phyloP scores from a whole-genome alignment of 352 stramenopile species.

The Globisporangium spiculum region DNA sequence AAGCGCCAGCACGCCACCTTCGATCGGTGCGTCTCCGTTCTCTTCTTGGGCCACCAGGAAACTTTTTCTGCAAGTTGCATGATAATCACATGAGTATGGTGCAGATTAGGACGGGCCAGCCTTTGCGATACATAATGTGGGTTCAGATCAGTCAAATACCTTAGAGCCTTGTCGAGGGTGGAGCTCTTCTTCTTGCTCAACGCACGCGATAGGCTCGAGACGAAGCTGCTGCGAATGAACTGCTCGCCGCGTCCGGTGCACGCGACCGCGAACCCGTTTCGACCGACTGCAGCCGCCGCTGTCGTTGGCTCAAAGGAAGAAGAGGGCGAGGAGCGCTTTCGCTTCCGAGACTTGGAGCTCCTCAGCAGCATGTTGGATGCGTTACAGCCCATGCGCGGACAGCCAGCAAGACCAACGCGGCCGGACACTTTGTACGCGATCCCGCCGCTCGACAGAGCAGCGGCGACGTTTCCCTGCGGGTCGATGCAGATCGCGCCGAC shows the following conservation, averaged over 20 bases:
- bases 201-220: conserved; percentile 26
- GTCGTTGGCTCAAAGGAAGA: neutral
- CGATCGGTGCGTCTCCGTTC: conserved; percentile 37
- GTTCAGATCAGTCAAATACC: neutral
- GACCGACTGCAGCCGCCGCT: conserved; percentile 1
- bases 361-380: conserved; percentile 29
- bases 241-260: conserved; percentile 69
- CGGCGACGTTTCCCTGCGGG: conserved; percentile 42
- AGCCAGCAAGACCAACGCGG: conserved; percentile 61
- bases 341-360: conserved; percentile 9
- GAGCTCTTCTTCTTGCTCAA: conserved; percentile 15
- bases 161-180: conserved; percentile 27
- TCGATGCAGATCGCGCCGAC: conserved; percentile 68
- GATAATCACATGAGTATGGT: neutral
- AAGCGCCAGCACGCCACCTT: conserved; percentile 57
- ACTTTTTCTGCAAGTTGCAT: conserved; percentile 13
- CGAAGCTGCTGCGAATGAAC: conserved; percentile 51
- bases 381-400: conserved; percentile 58
- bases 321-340: neutral
- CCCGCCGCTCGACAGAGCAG: conserved; percentile 62
- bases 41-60: conserved; percentile 30
- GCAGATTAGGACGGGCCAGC: neutral
- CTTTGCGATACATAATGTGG: too few relatives aligned
- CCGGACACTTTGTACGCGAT: conserved; percentile 65
- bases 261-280: conserved; percentile 47